Percentiles rank a stretch among this genome's conserved stretches.
These are phyloP conservation scores for Metschnikowia dekortorum DNA, from an alignment of 805 yeast genomes.

Conservation along the genomic window DNA sequence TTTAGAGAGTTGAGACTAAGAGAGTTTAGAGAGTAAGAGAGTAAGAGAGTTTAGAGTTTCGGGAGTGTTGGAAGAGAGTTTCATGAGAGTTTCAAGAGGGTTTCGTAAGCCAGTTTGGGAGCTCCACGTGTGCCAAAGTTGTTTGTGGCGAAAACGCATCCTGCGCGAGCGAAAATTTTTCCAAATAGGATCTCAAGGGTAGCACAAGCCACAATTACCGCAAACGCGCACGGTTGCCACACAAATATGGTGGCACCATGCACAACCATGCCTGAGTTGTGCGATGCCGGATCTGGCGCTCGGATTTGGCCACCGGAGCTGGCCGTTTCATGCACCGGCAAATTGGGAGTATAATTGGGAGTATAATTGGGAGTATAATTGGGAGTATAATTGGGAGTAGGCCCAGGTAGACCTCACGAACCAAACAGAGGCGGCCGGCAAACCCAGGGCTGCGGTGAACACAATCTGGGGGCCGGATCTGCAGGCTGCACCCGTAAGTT, in stretches of 20 bases:
- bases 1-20: too few species aligned
- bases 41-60: neutral
- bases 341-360: too few species aligned
- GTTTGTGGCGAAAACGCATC: neutral
- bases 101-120: neutral
- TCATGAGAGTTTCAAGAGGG: neutral
- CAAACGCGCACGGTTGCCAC: neutral
- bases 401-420: too few species aligned
- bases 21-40: neutral
- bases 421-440: neutral
- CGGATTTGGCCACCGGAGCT: neutral
- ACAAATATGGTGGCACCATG: neutral
- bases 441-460: neutral
- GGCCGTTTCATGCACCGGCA: neutral
- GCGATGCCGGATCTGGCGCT: neutral
- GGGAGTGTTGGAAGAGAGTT: neutral
- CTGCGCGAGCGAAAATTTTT: neutral
- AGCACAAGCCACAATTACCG: neutral
- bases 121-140: neutral
- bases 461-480: neutral
- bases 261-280: neutral
- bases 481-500: conserved; percentile 1
- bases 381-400: neutral
- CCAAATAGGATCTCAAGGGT: neutral
- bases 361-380: too few species aligned